phyloP scores from a whole-genome alignment of 805 yeast genomes.

The Ogataea populi-albae region DNA sequence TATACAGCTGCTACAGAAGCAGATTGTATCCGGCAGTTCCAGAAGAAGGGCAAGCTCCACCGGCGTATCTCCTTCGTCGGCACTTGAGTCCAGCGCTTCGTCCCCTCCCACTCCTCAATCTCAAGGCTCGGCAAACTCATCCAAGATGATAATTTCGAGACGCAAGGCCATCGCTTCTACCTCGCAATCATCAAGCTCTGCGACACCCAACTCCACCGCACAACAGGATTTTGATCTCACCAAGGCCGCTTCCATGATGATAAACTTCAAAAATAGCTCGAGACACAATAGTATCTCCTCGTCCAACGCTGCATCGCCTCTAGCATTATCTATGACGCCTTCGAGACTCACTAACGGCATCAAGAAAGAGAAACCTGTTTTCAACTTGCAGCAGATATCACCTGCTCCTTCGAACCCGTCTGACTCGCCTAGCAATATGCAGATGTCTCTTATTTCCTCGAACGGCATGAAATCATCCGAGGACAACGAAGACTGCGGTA shows the following conservation, averaged over 20 bases:
- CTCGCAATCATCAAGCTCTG: slow-evolving; percentile 2
- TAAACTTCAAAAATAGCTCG: slow-evolving; percentile 28
- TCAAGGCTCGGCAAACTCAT: background rate
- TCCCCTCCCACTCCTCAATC: slow-evolving; percentile 21
- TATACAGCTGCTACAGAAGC: slow-evolving; percentile 18
- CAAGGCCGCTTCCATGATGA: slow-evolving; percentile 30
- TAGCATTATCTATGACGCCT: slow-evolving; percentile 6
- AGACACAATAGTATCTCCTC: slow-evolving; percentile 24
- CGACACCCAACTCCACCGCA: slow-evolving; percentile 7
- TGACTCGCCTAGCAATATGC: slow-evolving; percentile 35
- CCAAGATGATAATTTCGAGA: background rate
- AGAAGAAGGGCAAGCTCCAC: slow-evolving; percentile 10
- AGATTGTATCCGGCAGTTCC: slow-evolving; percentile 6
- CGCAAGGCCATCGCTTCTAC: background rate
- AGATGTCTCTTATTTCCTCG: background rate
- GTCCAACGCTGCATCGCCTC: slow-evolving; percentile 19
- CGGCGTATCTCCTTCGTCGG: slow-evolving; percentile 18
- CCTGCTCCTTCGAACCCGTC: slow-evolving; percentile 49
- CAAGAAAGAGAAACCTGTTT: slow-evolving; percentile 8
- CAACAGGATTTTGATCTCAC: slow-evolving; percentile 22
- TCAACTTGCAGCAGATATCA: slow-evolving; percentile 32
- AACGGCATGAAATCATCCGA: too few relatives aligned
- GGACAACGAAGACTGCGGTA: slow-evolving; percentile 49
- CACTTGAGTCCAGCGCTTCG: slow-evolving; percentile 11
- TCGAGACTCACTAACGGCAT: slow-evolving; percentile 1